Evolutionary conservation across 73 alveolate genomes (phyloP).

Genomic region (Halteria grandinella): DNA sequence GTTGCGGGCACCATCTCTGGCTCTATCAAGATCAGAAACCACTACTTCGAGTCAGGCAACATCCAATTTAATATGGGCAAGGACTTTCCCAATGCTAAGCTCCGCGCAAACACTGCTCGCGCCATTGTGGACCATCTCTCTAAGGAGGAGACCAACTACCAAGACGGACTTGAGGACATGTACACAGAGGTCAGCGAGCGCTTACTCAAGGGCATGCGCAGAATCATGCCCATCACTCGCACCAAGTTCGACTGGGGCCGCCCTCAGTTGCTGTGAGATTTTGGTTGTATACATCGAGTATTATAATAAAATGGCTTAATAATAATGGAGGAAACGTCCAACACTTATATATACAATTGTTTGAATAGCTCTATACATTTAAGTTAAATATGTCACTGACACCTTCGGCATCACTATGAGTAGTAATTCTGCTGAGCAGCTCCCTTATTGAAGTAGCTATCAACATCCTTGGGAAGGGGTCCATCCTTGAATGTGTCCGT

Average conservation of each 20-base stretch:
- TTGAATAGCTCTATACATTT: too few species aligned
- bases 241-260: conserved; percentile 85
- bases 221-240: conserved; percentile 83
- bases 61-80: conserved; percentile 79
- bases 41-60: conserved; percentile 88
- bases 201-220: conserved; percentile 77
- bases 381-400: not conserved
- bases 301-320: too few species aligned
- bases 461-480: conserved; percentile 66
- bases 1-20: conserved; percentile 8
- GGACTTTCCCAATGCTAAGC: conserved; percentile 30
- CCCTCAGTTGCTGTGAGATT: too few species aligned
- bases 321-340: not conserved
- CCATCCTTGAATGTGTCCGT: conserved; percentile 68
- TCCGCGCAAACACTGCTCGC: conserved; percentile 35
- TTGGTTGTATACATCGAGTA: too few species aligned
- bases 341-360: too few species aligned
- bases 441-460: conserved; percentile 36
- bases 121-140: conserved; percentile 57
- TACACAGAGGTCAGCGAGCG: conserved; percentile 69
- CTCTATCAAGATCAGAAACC: conserved; percentile 60
- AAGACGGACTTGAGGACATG: conserved; percentile 74
- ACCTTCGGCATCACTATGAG: not conserved
- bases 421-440: conserved; percentile 33
- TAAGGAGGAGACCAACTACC: conserved; percentile 70